Evolutionary conservation across 2,329 filamentous ascomycete genomes (phyloP), one percentile per base, ranked within the genome.

Genomic region (Dryadomyces quercus-mongolicae): DNA sequence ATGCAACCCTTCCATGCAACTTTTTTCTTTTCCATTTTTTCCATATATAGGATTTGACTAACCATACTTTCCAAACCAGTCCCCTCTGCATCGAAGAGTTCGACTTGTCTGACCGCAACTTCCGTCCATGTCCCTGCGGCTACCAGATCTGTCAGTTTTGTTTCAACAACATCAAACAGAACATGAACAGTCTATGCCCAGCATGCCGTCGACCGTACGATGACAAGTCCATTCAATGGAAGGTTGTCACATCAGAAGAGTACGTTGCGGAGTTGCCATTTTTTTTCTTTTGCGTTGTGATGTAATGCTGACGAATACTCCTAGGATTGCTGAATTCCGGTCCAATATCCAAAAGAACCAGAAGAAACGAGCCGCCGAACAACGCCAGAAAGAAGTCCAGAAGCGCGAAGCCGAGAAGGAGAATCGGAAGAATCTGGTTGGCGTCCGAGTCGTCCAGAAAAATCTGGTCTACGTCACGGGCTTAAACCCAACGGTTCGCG

Each of bases 111-210:
- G 93, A 98, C 75, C 88, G 89, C 69, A 95, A 95, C 71, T 98
- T 98, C 71, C 84, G 86, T 65, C 93, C 93, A 61, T 98, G 93
- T 74, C 92, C 92, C 55, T 98, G 93, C 67, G 93, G 93, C 58
- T 98, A 98, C 66, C 92, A 96, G 91, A 92, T 98, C 68, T 98
- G 93, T 71, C 94, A 98, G 75, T 98, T 98, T 72, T 98, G 93
- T 73, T 98, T 92, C 75, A 96, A 98, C 72, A 98, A 97, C 68
- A 94, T 98, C 68, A 95, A 94, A 72, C 95, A 87, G 63, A 96
- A 96, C 64, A 90, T 95, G 80, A 97, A 96, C 67, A 91, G 92
- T 40, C 79, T 96, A 55, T 98, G 93, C 69, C 93, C 93, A n/a
- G 95, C 95, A 61, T 98, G 93, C 68, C 83, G 93, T 70, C 81